Conservation (phyloP, 2,329 filamentous ascomycete genomes). For the Fusarium gaditjirri region DNA sequence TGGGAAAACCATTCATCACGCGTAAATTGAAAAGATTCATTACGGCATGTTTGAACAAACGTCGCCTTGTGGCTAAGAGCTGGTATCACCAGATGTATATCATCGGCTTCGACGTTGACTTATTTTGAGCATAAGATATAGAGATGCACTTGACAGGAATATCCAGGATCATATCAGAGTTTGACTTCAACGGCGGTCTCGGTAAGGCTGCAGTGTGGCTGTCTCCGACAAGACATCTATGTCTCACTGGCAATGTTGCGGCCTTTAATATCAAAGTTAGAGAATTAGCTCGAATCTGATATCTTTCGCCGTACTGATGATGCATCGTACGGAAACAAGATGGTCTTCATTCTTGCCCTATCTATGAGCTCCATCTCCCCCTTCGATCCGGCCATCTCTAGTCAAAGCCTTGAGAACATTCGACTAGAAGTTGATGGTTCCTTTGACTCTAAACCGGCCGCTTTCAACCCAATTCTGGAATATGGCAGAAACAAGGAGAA, state of each 20-base stretch:
- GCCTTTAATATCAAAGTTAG: background rate
- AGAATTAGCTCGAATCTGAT: background rate
- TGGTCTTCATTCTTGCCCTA: background rate
- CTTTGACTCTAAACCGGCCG: background rate
- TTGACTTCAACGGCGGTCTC: conserved; percentile 1
- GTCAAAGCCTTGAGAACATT: background rate
- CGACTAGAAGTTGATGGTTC: background rate
- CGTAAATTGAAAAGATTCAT: too few relatives aligned
- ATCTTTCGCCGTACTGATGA: background rate
- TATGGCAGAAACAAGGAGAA: background rate
- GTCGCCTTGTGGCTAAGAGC: too few relatives aligned
- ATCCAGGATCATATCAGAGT: background rate
- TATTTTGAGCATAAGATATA: background rate
- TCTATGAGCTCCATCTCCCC: background rate
- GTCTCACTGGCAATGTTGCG: background rate
- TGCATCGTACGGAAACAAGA: background rate
- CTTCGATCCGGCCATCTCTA: background rate
- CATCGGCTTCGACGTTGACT: background rate
- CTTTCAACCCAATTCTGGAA: background rate
- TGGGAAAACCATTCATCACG: too few relatives aligned
- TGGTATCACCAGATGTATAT: too few relatives aligned
- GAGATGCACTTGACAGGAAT: conserved; percentile 3
- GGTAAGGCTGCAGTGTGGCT: conserved; percentile 2
- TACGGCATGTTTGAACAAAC: too few relatives aligned
- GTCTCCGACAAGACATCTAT: background rate